Evolutionary conservation across 805 yeast genomes (phyloP).

Genomic region (Saccharomycopsis fermentans): DNA sequence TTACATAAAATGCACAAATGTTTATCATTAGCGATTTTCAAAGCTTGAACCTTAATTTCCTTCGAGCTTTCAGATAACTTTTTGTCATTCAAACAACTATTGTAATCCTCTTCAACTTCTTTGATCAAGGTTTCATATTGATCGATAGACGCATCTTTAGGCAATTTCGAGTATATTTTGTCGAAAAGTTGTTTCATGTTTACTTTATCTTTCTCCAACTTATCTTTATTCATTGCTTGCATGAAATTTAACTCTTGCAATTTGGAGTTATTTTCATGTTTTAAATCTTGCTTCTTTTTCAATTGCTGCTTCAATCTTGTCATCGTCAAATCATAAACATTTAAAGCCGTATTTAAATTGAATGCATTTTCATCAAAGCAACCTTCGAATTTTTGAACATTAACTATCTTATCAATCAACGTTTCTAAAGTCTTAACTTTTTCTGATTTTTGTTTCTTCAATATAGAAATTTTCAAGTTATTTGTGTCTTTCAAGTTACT

Average conservation of each 20-base stretch:
- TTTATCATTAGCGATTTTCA: conserved; percentile 45
- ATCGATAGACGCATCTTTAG: conserved; percentile 33
- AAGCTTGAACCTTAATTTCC: conserved; percentile 60
- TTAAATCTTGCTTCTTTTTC: conserved; percentile 12
- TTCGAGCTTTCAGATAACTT: conserved; percentile 63
- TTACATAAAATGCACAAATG: conserved; percentile 66
- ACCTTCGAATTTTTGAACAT: conserved; percentile 22
- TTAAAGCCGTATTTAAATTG: not conserved
- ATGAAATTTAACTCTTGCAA: conserved; percentile 10
- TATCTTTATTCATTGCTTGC: conserved; percentile 13
- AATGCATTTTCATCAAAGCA: not conserved
- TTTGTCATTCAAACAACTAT: conserved; percentile 49
- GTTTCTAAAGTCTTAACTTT: conserved; percentile 26
- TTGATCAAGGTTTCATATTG: conserved; percentile 40
- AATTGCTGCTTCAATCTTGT: conserved; percentile 14
- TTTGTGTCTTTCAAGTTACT: conserved; percentile 50
- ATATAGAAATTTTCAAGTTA: conserved; percentile 41
- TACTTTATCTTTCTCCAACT: conserved; percentile 14
- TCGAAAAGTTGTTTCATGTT: conserved; percentile 16
- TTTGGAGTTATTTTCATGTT: conserved; percentile 19
- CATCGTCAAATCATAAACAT: not conserved
- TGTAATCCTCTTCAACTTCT: conserved; percentile 53
- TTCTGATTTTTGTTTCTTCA: conserved; percentile 31
- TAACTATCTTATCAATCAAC: conserved; percentile 23
- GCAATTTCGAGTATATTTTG: conserved; percentile 25